Evolutionary conservation across 441 rosid species (phyloP).

Genomic region (Mallotus japonicus): DNA sequence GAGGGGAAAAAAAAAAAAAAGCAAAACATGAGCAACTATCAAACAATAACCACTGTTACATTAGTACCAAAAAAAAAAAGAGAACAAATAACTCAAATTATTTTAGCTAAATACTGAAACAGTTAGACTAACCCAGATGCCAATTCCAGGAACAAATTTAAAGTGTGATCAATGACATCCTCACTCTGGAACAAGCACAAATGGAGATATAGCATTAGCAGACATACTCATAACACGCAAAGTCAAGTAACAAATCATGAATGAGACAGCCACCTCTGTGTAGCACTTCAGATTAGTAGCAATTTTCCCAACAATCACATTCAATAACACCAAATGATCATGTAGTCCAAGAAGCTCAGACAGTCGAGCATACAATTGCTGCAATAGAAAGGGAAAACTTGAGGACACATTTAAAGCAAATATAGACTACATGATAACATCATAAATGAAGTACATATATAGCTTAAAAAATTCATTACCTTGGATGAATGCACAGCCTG

Average conservation of each 20-base stretch:
- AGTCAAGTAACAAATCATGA: slow-evolving; percentile 15
- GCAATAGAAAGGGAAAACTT: slow-evolving; percentile 51
- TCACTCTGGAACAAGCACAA: slow-evolving; percentile 60
- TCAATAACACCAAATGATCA: slow-evolving; percentile 88
- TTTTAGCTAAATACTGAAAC: slow-evolving; percentile 24
- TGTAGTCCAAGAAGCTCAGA: slow-evolving; percentile 94
- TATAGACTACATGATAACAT: not conserved
- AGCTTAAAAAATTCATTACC: slow-evolving; percentile 44
- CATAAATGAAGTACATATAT: not conserved
- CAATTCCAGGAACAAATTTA: slow-evolving; percentile 92
- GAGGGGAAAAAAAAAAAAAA: slow-evolving; percentile 2
- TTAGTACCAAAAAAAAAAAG: slow-evolving; percentile 16
- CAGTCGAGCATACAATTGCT: slow-evolving; percentile 94
- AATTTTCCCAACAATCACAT: slow-evolving; percentile 94
- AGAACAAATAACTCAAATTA: slow-evolving; percentile 8
- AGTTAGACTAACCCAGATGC: slow-evolving; percentile 83
- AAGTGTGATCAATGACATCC: slow-evolving; percentile 92
- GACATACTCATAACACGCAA: slow-evolving; percentile 9
- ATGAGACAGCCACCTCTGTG: slow-evolving; percentile 59
- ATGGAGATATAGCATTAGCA: slow-evolving; percentile 7
- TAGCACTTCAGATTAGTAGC: slow-evolving; percentile 95
- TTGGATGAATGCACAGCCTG: slow-evolving; percentile 99
- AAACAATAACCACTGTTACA: slow-evolving; percentile 14
- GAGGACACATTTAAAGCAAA: slow-evolving; percentile 21
- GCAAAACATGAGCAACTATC: slow-evolving; percentile 3